phyloP scores from a whole-genome alignment of 495 filamentous ascomycete species.

The Eremomyces bilateralis region DNA sequence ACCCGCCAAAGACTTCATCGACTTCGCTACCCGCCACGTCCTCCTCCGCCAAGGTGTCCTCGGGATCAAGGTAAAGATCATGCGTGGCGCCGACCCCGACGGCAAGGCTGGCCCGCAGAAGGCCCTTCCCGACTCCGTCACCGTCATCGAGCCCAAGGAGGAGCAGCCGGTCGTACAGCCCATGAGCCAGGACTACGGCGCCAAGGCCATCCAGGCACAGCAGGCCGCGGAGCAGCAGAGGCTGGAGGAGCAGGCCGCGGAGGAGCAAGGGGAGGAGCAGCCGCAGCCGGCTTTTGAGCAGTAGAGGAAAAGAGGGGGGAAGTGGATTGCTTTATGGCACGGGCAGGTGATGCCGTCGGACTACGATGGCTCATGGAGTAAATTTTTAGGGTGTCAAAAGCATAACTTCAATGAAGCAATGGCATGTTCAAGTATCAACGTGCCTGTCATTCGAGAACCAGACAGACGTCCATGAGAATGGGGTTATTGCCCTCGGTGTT shows the following conservation, averaged over 20 bases:
- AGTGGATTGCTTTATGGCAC: background rate
- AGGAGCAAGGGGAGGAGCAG: slow-evolving; percentile 15
- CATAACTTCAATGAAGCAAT: too few relatives aligned
- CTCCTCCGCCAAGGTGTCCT: slow-evolving; percentile 98
- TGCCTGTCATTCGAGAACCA: too few relatives aligned
- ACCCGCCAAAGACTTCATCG: slow-evolving; percentile 98
- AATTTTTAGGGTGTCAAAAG: too few relatives aligned
- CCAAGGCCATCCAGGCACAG: slow-evolving; percentile 78
- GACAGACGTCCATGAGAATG: too few relatives aligned
- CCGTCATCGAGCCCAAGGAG: slow-evolving; percentile 99
- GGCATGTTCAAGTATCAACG: too few relatives aligned
- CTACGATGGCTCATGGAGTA: too few relatives aligned
- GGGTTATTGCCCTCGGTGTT: too few relatives aligned
- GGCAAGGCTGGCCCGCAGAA: slow-evolving; percentile 95
- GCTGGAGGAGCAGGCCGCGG: slow-evolving; percentile 36
- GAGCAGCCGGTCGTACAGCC: slow-evolving; percentile 85
- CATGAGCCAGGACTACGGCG: slow-evolving; percentile 92
- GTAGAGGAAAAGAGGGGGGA: background rate
- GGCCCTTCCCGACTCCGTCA: slow-evolving; percentile 91
- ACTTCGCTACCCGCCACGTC: slow-evolving; percentile 92
- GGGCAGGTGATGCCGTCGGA: too few relatives aligned
- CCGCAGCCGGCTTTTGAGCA: slow-evolving; percentile 1
- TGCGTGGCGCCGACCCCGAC: slow-evolving; percentile 98
- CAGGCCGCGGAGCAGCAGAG: slow-evolving; percentile 57
- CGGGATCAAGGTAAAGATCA: slow-evolving; percentile 99